These are phyloP conservation scores for Penicillium sp. DNA, from an alignment of 2,329 filamentous ascomycete genomes.

Conservation along the genomic window DNA sequence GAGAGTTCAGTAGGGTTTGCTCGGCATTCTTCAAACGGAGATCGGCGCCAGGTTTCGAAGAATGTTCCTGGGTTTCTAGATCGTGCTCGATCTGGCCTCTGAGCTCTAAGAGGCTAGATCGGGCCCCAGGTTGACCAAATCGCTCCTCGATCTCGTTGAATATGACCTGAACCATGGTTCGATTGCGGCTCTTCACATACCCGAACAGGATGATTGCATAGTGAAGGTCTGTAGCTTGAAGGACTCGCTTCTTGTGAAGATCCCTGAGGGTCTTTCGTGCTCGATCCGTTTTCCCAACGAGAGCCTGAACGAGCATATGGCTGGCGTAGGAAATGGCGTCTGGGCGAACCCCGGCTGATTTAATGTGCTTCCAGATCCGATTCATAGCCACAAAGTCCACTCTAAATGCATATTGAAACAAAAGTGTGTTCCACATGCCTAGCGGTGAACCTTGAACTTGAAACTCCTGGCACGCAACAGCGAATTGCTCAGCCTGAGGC, in stretches of 20 bases:
- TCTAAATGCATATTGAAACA: constrained; percentile 69
- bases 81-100: constrained; percentile 42
- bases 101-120: constrained; percentile 43
- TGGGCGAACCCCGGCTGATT: constrained; percentile 52
- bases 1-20: constrained; percentile 41
- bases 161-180: constrained; percentile 55
- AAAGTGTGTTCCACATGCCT: constrained; percentile 76
- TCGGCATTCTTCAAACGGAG: constrained; percentile 40
- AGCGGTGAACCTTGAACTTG: constrained; percentile 59
- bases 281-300: constrained; percentile 57
- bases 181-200: constrained; percentile 54
- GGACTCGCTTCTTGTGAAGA: constrained; percentile 43
- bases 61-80: constrained; percentile 26
- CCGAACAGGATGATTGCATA: constrained; percentile 53
- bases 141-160: constrained; percentile 48
- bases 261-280: constrained; percentile 57
- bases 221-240: constrained; percentile 49
- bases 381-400: constrained; percentile 61
- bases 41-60: constrained; percentile 15
- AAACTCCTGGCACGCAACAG: constrained; percentile 58
- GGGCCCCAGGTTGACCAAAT: constrained; percentile 39
- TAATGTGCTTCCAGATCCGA: constrained; percentile 60
- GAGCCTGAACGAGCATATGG: constrained; percentile 61
- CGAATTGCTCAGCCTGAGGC: constrained; percentile 62
- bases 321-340: constrained; percentile 64